These are phyloP conservation scores for Mortierella sp. DNA, from an alignment of 371 early-diverging fungal genomes.

Conservation along the genomic window DNA sequence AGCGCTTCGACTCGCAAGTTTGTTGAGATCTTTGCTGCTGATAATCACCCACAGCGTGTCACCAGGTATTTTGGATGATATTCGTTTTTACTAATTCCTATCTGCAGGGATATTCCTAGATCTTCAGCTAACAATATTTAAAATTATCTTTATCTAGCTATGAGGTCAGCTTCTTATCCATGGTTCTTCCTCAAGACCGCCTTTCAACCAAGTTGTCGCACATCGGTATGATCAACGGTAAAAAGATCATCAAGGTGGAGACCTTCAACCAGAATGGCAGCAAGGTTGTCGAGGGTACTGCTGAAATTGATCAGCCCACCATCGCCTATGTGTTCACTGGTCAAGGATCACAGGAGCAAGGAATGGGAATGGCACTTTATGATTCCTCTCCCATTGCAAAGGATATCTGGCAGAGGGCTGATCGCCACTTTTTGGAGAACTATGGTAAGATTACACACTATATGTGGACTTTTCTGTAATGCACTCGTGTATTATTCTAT, in stretches of 20 bases:
- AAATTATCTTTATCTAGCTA: conserved; percentile 61
- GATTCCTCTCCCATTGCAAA: conserved; percentile 86
- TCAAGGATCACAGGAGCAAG: conserved; percentile 95
- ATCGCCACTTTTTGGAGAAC: conserved; percentile 85
- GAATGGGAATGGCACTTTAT: conserved; percentile 98
- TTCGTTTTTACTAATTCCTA: not conserved
- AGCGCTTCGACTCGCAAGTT: conserved; percentile 95
- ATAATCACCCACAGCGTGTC: conserved; percentile 93
- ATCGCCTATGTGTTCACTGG: conserved; percentile 97
- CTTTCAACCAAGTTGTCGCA: conserved; percentile 92
- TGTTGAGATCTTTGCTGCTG: conserved; percentile 95
- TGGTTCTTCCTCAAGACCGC: conserved; percentile 91
- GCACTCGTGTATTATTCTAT: not conserved
- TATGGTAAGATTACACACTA: conserved; percentile 65
- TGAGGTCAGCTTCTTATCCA: conserved; percentile 84
- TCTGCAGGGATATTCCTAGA: not conserved
- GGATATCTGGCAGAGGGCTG: conserved; percentile 95
- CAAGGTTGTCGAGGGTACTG: conserved; percentile 91
- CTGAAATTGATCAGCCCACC: conserved; percentile 93
- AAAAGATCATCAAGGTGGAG: conserved; percentile 94
- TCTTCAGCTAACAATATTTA: not conserved
- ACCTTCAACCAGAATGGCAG: conserved; percentile 90
- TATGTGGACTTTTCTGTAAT: not conserved
- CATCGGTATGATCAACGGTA: conserved; percentile 97
- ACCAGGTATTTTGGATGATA: conserved; percentile 52